phyloP scores from a whole-genome alignment of 345 rosid genomes.

The Brassica nigra region DNA sequence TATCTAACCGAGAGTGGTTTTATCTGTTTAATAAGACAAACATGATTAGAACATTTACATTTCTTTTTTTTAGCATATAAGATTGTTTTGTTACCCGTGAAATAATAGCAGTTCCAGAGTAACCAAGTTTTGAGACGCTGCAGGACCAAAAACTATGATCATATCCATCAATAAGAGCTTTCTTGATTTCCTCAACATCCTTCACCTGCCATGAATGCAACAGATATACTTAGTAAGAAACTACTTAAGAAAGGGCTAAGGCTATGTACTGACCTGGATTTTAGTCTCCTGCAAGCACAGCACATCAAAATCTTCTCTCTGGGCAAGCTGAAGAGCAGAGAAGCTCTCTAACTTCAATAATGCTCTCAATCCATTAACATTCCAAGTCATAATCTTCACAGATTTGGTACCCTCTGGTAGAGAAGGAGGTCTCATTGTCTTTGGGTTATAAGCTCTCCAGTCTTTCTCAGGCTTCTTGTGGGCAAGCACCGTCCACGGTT shows the following conservation, averaged over 20 bases:
- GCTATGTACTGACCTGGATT: slow-evolving; percentile 60
- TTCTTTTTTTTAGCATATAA: not conserved
- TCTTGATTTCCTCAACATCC: slow-evolving; percentile 74
- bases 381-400: slow-evolving; percentile 86
- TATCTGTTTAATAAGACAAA: slow-evolving; percentile 50
- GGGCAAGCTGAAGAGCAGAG: slow-evolving; percentile 83
- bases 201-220: slow-evolving; percentile 59
- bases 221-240: not conserved
- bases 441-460: slow-evolving; percentile 83
- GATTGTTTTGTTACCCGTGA: slow-evolving; percentile 61
- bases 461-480: slow-evolving; percentile 93
- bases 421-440: slow-evolving; percentile 72
- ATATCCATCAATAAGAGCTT: slow-evolving; percentile 70
- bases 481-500: slow-evolving; percentile 86
- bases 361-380: slow-evolving; percentile 91
- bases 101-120: slow-evolving; percentile 91
- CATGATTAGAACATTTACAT: not conserved
- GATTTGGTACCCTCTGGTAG: slow-evolving; percentile 48
- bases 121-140: slow-evolving; percentile 86
- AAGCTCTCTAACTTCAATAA: slow-evolving; percentile 67
- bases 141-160: slow-evolving; percentile 93
- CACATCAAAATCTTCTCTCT: slow-evolving; percentile 78
- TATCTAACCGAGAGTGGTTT: slow-evolving; percentile 89
- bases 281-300: slow-evolving; percentile 97
- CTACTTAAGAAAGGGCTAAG: not conserved